These are phyloP conservation scores for Mucor velutinosus DNA, from an alignment of 371 early-diverging fungal species.

Conservation along the genomic window DNA sequence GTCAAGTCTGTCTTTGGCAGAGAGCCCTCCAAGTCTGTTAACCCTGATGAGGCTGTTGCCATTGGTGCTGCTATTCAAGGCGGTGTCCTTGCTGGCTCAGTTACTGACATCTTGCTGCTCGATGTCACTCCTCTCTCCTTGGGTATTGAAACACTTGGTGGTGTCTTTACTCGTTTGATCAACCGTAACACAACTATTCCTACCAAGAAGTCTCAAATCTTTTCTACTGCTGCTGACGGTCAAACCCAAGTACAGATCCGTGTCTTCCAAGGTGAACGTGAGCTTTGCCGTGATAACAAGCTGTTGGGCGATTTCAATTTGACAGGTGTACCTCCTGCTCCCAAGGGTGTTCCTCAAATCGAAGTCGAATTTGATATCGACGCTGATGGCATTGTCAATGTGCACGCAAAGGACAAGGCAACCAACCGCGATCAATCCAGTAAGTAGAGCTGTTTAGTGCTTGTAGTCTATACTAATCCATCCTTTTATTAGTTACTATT, in stretches of 20 bases:
- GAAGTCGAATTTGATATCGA: constrained; percentile 95
- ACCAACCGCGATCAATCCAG: constrained; percentile 87
- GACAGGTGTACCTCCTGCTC: constrained; percentile 75
- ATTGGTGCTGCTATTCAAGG: constrained; percentile 99
- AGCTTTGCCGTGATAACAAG: constrained; percentile 93
- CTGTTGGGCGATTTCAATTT: constrained; percentile 94
- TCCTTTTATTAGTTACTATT: constrained; percentile 66
- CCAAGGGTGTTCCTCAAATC: constrained; percentile 85
- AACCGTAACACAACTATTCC: constrained; percentile 97
- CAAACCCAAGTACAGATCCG: constrained; percentile 95
- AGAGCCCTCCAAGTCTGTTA: constrained; percentile 89
- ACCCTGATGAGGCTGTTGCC: constrained; percentile 99
- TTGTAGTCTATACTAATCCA: background rate
- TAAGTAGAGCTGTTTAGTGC: constrained; percentile 16
- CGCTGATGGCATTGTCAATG: constrained; percentile 96
- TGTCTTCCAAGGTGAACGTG: constrained; percentile 98
- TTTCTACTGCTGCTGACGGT: constrained; percentile 97
- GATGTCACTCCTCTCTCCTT: constrained; percentile 97
- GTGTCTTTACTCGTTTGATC: constrained; percentile 95
- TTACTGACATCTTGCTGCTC: constrained; percentile 88
- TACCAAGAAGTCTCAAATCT: constrained; percentile 95
- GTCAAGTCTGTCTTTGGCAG: constrained; percentile 87
- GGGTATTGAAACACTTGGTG: constrained; percentile 94
- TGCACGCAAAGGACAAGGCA: constrained; percentile 92
- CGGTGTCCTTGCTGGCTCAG: constrained; percentile 89